Base-by-base conservation (phyloP, 441 rosid species). In the Erodium texanum region DNA sequence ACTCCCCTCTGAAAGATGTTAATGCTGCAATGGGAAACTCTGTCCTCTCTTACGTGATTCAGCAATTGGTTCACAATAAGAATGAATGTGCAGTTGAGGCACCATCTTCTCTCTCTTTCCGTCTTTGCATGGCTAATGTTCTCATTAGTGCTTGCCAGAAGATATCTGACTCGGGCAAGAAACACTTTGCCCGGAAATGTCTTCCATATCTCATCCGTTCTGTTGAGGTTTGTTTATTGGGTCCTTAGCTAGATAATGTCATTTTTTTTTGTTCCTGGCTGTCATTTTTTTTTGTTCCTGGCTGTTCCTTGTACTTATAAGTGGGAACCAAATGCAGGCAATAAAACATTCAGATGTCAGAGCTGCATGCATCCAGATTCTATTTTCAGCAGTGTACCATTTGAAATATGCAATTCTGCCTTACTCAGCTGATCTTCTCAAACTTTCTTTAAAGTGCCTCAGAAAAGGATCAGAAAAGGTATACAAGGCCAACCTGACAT, bases 61-160 rank as follows among this genome's bases (percentile, higher is more conserved):
- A 70, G 71, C 81, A 77, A 64, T 70, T 93, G 70, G 68, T 77
- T 68, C 74, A 82, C 67, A 85, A 84, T 71, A 65, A 74, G 29
- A 76, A 76, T 73, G 76, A 77, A 67, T 32, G 64, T 27, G 67
- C 67, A 61, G 34, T 24, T 67, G 83, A 69, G 70, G 74, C 54
- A 18, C 72, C 84, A 54, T 48, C 63, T 54, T 77, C 80, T 67
- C 67, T 69, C 68, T 76, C 92, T 36, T 87, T 86, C 66, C 88
- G 89, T 70, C 76, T 87, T 65, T 91, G 99, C 80, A 91, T 89
- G 99, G 93, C 94, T 70, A 93, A 93, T 77, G 90, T 87, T 69
- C 90, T 93, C 66, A 87, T 93, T 71, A 91, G 96, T 78, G 84
- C 83, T 69, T 88, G 90, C 79, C 95, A 93, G 80, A 91, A 93